These are phyloP conservation scores for Aspergillus coremiiformis DNA, from an alignment of 495 filamentous ascomycete genomes.

Conservation along the genomic window DNA sequence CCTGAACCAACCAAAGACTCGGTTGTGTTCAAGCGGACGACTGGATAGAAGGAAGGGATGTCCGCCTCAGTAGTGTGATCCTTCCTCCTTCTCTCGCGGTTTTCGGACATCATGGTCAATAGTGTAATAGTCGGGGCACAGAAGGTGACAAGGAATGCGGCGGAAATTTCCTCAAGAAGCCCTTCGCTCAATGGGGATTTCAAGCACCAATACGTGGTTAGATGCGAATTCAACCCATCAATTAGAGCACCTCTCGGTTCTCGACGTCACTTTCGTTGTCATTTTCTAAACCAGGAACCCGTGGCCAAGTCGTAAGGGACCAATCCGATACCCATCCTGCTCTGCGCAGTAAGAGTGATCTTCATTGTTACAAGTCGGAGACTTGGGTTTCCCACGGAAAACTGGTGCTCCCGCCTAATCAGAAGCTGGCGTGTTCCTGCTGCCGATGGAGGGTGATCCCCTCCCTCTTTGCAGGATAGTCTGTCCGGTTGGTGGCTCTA, in stretches of 20 bases:
- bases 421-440: neutral
- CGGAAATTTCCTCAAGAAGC: neutral
- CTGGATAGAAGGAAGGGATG: neutral
- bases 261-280: constrained; percentile 15
- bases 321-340: constrained; percentile 31
- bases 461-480: neutral
- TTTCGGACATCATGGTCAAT: neutral
- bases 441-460: neutral
- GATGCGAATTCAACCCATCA: constrained; percentile 35
- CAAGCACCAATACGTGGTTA: constrained; percentile 31
- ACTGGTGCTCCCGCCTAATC: constrained; percentile 23
- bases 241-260: constrained; percentile 1
- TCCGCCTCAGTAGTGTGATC: neutral
- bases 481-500: neutral
- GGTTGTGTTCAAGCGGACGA: neutral
- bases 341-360: constrained; percentile 11
- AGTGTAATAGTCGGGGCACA: neutral
- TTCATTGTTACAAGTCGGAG: constrained; percentile 46
- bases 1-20: neutral
- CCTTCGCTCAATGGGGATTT: constrained; percentile 25
- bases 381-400: constrained; percentile 28
- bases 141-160: neutral
- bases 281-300: constrained; percentile 12
- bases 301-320: constrained; percentile 36
- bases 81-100: neutral